phyloP scores from a whole-genome alignment of 495 filamentous ascomycete species.

The Penicillium paxilli region DNA sequence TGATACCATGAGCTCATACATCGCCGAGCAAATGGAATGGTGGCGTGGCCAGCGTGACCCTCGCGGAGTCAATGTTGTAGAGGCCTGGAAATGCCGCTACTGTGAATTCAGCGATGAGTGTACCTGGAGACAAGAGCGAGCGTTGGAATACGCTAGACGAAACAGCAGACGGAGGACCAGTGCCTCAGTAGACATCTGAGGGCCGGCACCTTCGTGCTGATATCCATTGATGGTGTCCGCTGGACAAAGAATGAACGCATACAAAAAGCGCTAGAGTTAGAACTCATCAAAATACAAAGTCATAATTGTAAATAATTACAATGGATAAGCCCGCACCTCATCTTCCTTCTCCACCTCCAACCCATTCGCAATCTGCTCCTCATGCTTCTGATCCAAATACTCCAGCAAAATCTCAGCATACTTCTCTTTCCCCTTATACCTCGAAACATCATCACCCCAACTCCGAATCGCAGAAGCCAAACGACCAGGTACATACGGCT shows the following conservation, averaged over 20 bases:
- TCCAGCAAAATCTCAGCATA: slow-evolving; percentile 79
- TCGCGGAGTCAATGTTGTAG: slow-evolving; percentile 80
- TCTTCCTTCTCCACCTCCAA: slow-evolving; percentile 62
- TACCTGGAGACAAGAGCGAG: slow-evolving; percentile 59
- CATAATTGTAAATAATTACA: slow-evolving; percentile 15
- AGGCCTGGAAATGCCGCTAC: slow-evolving; percentile 83
- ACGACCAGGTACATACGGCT: slow-evolving; percentile 70
- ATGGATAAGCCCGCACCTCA: slow-evolving; percentile 54
- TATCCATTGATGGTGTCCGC: not conserved
- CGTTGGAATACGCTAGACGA: slow-evolving; percentile 42
- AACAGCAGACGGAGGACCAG: slow-evolving; percentile 19
- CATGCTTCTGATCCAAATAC: slow-evolving; percentile 78
- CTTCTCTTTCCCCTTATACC: slow-evolving; percentile 81
- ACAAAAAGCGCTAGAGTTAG: not conserved
- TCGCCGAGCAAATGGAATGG: slow-evolving; percentile 73
- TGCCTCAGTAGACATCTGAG: slow-evolving; percentile 15
- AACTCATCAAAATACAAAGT: not conserved
- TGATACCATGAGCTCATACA: slow-evolving; percentile 58
- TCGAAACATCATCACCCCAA: slow-evolving; percentile 82
- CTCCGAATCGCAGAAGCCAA: slow-evolving; percentile 74
- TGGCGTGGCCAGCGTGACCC: slow-evolving; percentile 80
- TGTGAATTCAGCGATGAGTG: slow-evolving; percentile 66
- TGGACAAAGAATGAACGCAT: not conserved
- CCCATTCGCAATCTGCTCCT: slow-evolving; percentile 69
- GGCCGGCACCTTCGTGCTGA: too few species aligned